Evolutionary conservation across 495 filamentous ascomycete species (phyloP).

Genomic region (Chaetomium cochliodes): DNA sequence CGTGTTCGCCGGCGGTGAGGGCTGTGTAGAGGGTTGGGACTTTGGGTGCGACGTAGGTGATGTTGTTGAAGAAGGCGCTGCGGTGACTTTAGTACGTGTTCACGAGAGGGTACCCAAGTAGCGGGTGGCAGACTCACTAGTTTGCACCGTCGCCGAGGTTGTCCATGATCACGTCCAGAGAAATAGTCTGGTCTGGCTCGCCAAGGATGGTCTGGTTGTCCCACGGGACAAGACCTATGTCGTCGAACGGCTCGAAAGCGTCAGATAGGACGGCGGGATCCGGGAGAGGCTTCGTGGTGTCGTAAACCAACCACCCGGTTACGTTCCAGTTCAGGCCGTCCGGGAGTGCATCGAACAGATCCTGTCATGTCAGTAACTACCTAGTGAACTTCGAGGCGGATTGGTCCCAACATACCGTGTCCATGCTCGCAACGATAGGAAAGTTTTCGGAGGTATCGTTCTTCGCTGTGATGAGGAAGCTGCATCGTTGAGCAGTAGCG

Average conservation of each 20-base stretch:
- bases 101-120: neutral
- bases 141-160: constrained; percentile 72
- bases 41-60: constrained; percentile 69
- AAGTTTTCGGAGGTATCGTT: constrained; percentile 65
- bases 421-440: constrained; percentile 63
- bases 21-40: constrained; percentile 80
- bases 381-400: neutral
- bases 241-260: constrained; percentile 67
- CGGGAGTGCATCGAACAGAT: constrained; percentile 66
- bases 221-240: constrained; percentile 64
- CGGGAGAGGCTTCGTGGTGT: constrained; percentile 58
- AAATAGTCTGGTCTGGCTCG: constrained; percentile 59
- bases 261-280: constrained; percentile 41
- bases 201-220: constrained; percentile 58
- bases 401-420: constrained; percentile 46
- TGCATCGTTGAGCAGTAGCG: constrained; percentile 67
- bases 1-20: constrained; percentile 60
- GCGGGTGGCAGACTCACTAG: constrained; percentile 35
- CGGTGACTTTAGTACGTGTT: neutral
- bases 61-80: constrained; percentile 78
- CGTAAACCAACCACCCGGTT: constrained; percentile 78
- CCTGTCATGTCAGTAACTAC: constrained; percentile 15
- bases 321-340: constrained; percentile 67
- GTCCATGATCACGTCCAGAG: constrained; percentile 66
- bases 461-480: constrained; percentile 64